Evolutionary conservation across 1,284 basidiomycete species (phyloP), one percentile per base, ranked within the genome.

Genomic region (Cutaneotrichosporon daszewskae): DNA sequence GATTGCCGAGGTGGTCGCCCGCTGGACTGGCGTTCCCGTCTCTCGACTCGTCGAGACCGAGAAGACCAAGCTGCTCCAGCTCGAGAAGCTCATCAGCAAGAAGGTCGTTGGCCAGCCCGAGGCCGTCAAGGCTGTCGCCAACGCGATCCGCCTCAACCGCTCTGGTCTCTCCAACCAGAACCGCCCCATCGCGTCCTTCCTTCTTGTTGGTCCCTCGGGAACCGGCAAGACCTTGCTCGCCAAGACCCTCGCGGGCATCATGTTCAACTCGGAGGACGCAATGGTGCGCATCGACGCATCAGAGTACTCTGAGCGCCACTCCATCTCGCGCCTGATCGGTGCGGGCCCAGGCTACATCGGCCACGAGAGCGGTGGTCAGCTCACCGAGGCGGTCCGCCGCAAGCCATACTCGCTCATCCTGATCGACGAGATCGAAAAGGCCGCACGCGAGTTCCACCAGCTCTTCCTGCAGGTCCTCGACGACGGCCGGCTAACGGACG

Each of bases 271-370:
- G 53, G 87, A 91, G 60, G 81, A 83, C 51, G 86, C 87, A 16
- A 64, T 94, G 44, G 87, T 92, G 53, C 87, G 83, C 53, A 85
- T 92, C 66, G 90, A 91, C 62, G 90, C 90, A 87, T 87, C 84
- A 10, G 87, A 92, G 77, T 91, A 86, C 63, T 86, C 88, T 53
- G 89, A 92, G 57, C 79, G 87, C 47, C 87, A 95, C 61, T 91
- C 87, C 0, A 84, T 95, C 31, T 89, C 87, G 1, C 78, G 89
- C 3, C 74, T 95, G 16, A 87, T 95, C 40, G 91, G 90, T 49
- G 86, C 90, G 1, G 86, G 89, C 0, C 87, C 89, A 5, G 89
- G 91, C 7, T 95, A 92, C 59, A 84, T 97, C 16, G 94, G 92
- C 2, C 88, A 89, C 59, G 89, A 96, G 59, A 87, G 94, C 69